phyloP scores from a whole-genome alignment of 495 filamentous ascomycete genomes.

The Penicillium paxilli region DNA sequence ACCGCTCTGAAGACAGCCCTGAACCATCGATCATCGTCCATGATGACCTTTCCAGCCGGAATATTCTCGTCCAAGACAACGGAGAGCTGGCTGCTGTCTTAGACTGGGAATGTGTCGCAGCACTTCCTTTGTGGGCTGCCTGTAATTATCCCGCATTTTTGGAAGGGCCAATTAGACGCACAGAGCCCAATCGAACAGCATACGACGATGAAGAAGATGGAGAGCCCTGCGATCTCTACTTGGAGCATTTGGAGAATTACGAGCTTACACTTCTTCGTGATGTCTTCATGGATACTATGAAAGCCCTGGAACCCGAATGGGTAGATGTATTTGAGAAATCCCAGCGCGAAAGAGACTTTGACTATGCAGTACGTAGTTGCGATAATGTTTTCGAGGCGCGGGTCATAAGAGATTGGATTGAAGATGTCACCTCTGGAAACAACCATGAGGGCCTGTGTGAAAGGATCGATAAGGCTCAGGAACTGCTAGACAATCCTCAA shows the following conservation, averaged over 20 bases:
- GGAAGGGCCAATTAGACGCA: too few relatives aligned
- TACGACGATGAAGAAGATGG: constrained; percentile 32
- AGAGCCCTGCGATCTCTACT: constrained; percentile 24
- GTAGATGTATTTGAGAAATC: constrained; percentile 10
- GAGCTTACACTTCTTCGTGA: constrained; percentile 34
- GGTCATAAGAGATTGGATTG: too few relatives aligned
- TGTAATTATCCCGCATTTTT: background rate
- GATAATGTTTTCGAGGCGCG: too few relatives aligned
- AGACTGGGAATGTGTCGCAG: constrained; percentile 52
- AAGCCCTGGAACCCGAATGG: constrained; percentile 19
- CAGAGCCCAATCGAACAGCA: constrained; percentile 23
- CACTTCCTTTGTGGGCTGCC: constrained; percentile 45
- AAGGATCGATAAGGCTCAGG: too few relatives aligned
- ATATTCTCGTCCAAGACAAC: constrained; percentile 48
- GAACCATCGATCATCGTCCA: constrained; percentile 45
- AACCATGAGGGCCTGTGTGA: too few relatives aligned
- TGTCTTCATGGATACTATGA: constrained; percentile 33
- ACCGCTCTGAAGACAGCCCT: constrained; percentile 18
- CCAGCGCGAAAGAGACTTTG: constrained; percentile 13
- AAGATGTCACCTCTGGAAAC: too few relatives aligned
- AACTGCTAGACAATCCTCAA: too few relatives aligned
- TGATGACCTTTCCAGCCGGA: constrained; percentile 43
- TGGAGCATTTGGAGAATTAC: constrained; percentile 25
- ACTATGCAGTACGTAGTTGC: background rate
- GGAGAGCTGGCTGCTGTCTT: constrained; percentile 43